These are phyloP conservation scores for Huiozyma naganishii DNA, from an alignment of 805 yeast species.

Conservation along the genomic window DNA sequence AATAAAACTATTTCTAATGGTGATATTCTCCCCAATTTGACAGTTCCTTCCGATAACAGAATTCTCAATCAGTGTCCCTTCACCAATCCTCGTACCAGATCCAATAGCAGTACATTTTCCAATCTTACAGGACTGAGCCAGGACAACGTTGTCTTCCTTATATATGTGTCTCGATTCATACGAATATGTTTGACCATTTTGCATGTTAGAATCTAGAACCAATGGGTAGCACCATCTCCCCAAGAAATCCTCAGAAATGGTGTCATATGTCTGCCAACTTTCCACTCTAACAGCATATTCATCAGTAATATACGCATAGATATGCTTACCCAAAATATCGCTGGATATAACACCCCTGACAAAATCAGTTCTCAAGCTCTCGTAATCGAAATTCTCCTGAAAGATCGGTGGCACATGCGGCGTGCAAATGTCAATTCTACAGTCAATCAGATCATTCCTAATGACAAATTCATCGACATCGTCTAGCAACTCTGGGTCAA, in stretches of 20 bases:
- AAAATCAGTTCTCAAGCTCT: conserved; percentile 73
- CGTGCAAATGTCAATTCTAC: conserved; percentile 91
- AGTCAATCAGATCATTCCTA: conserved; percentile 89
- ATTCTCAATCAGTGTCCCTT: conserved; percentile 50
- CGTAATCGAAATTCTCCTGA: conserved; percentile 94
- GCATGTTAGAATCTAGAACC: conserved; percentile 73
- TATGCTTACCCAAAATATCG: conserved; percentile 81
- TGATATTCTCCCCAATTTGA: conserved; percentile 68
- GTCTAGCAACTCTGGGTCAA: conserved; percentile 78
- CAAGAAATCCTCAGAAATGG: conserved; percentile 78
- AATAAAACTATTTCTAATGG: conserved; percentile 62
- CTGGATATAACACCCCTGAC: conserved; percentile 83
- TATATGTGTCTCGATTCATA: conserved; percentile 82
- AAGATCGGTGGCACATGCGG: conserved; percentile 91
- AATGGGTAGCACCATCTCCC: conserved; percentile 91
- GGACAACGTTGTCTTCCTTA: conserved; percentile 76
- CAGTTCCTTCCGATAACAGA: conserved; percentile 83
- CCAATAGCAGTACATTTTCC: conserved; percentile 80
- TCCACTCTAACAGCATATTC: conserved; percentile 93
- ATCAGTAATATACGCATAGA: conserved; percentile 76
- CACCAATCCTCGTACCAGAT: conserved; percentile 62
- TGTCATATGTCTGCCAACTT: conserved; percentile 86
- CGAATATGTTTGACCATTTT: conserved; percentile 59
- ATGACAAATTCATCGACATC: conserved; percentile 63
- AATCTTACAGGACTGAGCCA: conserved; percentile 87